phyloP scores from a whole-genome alignment of 768 basidiomycete species.

The Neoboletus brunneissimus region DNA sequence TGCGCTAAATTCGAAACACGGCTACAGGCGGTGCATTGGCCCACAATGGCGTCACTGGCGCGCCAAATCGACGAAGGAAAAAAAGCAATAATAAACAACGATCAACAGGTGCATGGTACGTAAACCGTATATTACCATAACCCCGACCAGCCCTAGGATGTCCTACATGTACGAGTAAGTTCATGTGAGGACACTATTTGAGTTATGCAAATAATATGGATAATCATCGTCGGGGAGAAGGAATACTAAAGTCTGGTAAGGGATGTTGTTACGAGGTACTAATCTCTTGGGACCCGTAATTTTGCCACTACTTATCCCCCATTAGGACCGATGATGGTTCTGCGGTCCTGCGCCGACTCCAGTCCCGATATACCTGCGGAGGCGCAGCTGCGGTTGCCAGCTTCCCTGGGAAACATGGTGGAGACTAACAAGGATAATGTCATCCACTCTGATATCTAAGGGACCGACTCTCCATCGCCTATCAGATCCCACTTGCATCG shows the following conservation, averaged over 20 bases:
- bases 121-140: no score
- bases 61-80: no score
- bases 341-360: neutral
- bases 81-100: no score
- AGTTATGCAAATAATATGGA: neutral
- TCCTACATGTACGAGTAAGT: neutral
- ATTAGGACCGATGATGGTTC: neutral
- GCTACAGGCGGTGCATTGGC: no score
- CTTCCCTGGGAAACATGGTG: conserved; percentile 78
- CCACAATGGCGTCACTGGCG: no score
- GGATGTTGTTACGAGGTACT: neutral
- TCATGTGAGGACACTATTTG: neutral
- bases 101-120: no score
- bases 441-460: conserved; percentile 1
- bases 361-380: conserved; percentile 19
- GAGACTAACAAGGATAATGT: conserved; percentile 58
- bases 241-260: neutral
- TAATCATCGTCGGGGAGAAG: neutral
- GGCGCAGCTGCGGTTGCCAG: conserved; percentile 72
- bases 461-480: conserved; percentile 16
- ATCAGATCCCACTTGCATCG: conserved; percentile 9
- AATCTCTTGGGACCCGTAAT: neutral
- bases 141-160: no score
- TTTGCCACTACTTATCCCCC: neutral
- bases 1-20: neutral